Conservation (phyloP, 306 rosid species). For the Rosa chinensis region DNA sequence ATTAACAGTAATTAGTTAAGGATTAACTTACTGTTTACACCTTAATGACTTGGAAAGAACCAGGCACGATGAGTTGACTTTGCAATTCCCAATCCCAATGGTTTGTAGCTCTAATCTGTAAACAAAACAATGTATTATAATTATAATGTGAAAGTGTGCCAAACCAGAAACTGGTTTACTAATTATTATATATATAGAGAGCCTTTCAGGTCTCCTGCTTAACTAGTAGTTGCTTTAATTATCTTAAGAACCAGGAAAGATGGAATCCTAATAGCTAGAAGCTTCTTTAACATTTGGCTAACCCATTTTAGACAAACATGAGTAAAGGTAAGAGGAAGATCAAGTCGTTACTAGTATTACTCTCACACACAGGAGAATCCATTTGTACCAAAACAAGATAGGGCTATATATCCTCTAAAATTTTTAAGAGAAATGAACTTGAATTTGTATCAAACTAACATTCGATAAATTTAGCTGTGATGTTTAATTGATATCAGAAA, state of each 20-base stretch:
- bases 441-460: no score
- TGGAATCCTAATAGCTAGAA: not conserved
- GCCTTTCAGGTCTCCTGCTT: not conserved
- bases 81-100: slow-evolving; percentile 1
- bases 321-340: not conserved
- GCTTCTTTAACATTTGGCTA: not conserved
- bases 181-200: not conserved
- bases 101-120: not conserved
- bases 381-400: not conserved
- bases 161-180: not conserved
- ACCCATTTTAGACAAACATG: not conserved
- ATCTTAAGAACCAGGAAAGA: not conserved
- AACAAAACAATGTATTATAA: not conserved
- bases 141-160: not conserved
- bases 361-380: not conserved
- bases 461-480: no score
- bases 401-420: no score
- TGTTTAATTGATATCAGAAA: no score
- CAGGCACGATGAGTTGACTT: slow-evolving; percentile 11
- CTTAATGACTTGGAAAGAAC: slow-evolving; percentile 19
- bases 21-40: slow-evolving; percentile 2
- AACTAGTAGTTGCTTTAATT: not conserved
- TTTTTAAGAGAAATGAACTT: no score
- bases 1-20: not conserved
- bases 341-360: not conserved